phyloP scores from a whole-genome alignment of 2,329 filamentous ascomycete genomes.

The Ilyonectria sp. region DNA sequence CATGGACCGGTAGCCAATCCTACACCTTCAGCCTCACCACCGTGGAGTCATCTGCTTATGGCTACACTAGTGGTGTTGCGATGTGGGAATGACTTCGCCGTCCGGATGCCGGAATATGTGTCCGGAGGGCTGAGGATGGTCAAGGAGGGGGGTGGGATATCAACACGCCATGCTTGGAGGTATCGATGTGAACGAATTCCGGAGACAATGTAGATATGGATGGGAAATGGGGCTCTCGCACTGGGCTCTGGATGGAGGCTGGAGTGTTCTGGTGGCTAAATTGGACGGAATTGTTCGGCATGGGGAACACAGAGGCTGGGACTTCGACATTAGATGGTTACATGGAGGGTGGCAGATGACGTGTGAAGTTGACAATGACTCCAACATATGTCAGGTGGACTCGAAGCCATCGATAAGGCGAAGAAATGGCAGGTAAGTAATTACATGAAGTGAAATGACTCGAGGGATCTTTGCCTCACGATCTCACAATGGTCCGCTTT shows the following conservation, averaged over 20 bases:
- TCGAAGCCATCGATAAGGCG: not conserved
- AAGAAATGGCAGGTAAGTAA: not conserved
- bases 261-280: not conserved
- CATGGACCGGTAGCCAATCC: slow-evolving; percentile 16
- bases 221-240: slow-evolving; percentile 12
- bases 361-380: not conserved
- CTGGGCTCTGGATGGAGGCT: slow-evolving; percentile 23
- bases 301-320: not conserved
- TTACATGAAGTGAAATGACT: not conserved
- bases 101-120: slow-evolving; percentile 18
- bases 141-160: slow-evolving; percentile 25
- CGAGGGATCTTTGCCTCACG: not conserved
- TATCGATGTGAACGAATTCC: slow-evolving; percentile 9
- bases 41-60: slow-evolving; percentile 34
- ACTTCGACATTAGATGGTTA: not conserved
- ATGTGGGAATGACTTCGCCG: slow-evolving; percentile 30
- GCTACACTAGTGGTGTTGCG: slow-evolving; percentile 25
- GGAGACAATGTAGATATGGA: slow-evolving; percentile 1
- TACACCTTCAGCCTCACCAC: slow-evolving; percentile 26
- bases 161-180: slow-evolving; percentile 33
- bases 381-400: not conserved
- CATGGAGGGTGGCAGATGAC: not conserved
- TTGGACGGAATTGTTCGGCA: not conserved
- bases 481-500: not conserved
- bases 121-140: slow-evolving; percentile 21